Conservation (phyloP, 1,284 basidiomycete species). For the Ceratobasidium sp. region DNA sequence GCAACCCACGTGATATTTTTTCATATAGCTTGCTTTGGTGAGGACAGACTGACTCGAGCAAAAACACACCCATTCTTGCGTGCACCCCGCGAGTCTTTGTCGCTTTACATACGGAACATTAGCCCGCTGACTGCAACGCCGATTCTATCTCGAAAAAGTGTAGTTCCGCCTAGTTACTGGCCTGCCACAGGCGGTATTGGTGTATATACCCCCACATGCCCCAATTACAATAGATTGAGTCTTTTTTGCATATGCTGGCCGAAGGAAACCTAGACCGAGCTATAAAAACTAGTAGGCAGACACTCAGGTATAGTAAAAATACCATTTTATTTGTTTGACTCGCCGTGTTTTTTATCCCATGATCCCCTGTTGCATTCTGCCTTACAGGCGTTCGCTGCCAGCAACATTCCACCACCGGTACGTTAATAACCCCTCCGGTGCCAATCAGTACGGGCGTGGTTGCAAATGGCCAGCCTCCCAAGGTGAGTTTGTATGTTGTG, state of each 20-base stretch:
- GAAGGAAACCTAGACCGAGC: not conserved
- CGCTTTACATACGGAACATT: not conserved
- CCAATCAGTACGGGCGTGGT: not conserved
- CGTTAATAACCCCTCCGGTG: not conserved
- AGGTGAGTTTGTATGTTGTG: not conserved
- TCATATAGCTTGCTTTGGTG: not conserved
- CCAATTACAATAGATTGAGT: not conserved
- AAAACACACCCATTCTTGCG: not conserved
- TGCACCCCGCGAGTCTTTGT: not conserved
- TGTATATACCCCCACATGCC: not conserved
- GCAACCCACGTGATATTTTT: not conserved
- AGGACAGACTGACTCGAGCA: not conserved
- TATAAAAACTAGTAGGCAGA: not conserved
- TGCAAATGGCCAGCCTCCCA: not conserved
- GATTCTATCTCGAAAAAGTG: not conserved
- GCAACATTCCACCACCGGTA: conserved; percentile 6
- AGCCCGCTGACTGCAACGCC: not conserved
- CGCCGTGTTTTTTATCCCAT: not conserved
- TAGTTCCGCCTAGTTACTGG: not conserved
- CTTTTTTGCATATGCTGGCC: not conserved
- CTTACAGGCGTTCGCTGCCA: conserved; percentile 12
- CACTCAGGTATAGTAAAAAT: not conserved
- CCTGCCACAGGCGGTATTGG: not conserved
- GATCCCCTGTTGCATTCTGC: not conserved
- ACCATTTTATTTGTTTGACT: not conserved